Conservation (phyloP, 495 filamentous ascomycete genomes). For the Patellaria atrata region DNA sequence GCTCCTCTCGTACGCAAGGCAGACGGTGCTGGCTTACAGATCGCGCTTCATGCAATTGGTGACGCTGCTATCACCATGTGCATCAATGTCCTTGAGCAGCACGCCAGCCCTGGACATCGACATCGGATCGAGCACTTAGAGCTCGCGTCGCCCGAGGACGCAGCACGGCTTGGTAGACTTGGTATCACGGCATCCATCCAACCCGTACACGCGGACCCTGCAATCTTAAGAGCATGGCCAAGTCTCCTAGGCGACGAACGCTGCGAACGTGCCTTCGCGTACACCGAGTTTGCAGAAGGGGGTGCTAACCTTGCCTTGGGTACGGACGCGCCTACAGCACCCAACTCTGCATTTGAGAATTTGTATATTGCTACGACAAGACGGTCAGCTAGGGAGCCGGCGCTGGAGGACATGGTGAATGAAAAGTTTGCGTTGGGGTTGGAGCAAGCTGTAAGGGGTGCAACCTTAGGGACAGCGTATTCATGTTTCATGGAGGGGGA, state of each 20-base stretch:
- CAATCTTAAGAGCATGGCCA: constrained; percentile 46
- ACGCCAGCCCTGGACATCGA: constrained; percentile 31
- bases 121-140: constrained; percentile 52
- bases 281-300: constrained; percentile 41
- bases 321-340: constrained; percentile 46
- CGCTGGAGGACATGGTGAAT: constrained; percentile 34
- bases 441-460: constrained; percentile 38
- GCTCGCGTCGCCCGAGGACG: constrained; percentile 38
- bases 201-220: constrained; percentile 49
- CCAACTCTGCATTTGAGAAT: constrained; percentile 40
- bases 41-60: constrained; percentile 53
- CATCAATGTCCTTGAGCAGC: constrained; percentile 38
- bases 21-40: constrained; percentile 40
- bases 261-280: constrained; percentile 43
- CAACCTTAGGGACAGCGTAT: constrained; percentile 43
- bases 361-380: constrained; percentile 47
- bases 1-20: constrained; percentile 40
- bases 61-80: constrained; percentile 41
- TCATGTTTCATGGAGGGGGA: constrained; percentile 41
- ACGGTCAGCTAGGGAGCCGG: constrained; percentile 37
- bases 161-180: constrained; percentile 35
- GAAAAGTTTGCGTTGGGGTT: constrained; percentile 37
- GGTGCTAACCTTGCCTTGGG: constrained; percentile 43
- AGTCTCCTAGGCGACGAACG: constrained; percentile 37
- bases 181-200: constrained; percentile 51